These are phyloP conservation scores for Pseudogymnoascus sp. DNA, from an alignment of 2,329 filamentous ascomycete species.

Conservation along the genomic window DNA sequence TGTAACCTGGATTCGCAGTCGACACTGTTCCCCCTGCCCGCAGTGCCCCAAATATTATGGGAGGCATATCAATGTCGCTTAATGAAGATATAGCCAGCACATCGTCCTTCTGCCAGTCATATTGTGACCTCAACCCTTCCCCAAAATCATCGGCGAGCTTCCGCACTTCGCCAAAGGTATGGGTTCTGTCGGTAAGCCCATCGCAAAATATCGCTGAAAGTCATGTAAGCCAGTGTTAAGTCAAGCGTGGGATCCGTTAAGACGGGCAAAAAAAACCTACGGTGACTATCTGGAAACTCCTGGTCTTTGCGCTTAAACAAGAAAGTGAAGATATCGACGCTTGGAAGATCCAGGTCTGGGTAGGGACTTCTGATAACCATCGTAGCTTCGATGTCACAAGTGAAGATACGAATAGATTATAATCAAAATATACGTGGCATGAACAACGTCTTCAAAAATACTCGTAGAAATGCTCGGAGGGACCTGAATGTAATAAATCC, in stretches of 20 bases:
- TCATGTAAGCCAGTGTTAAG: neutral
- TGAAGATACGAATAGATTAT: neutral
- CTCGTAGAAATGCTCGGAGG: neutral
- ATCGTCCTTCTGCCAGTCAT: slow-evolving; percentile 76
- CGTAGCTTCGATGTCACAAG: neutral
- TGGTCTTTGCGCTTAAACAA: slow-evolving; percentile 65
- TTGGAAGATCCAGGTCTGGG: slow-evolving; percentile 60
- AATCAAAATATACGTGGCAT: neutral
- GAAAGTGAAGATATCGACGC: slow-evolving; percentile 71
- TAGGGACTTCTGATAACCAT: slow-evolving; percentile 35
- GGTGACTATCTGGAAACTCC: slow-evolving; percentile 65
- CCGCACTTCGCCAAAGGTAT: slow-evolving; percentile 65
- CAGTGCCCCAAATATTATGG: slow-evolving; percentile 66
- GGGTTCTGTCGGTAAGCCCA: slow-evolving; percentile 57
- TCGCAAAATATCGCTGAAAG: slow-evolving; percentile 69
- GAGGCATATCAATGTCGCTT: slow-evolving; percentile 73
- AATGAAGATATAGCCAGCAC: slow-evolving; percentile 74
- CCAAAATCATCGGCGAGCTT: slow-evolving; percentile 66
- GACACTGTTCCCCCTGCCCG: slow-evolving; percentile 74
- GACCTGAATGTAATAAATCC: neutral
- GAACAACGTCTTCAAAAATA: neutral
- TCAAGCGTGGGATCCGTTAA: neutral
- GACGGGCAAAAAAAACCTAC: slow-evolving; percentile 39
- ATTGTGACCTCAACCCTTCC: slow-evolving; percentile 65
- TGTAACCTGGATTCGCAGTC: slow-evolving; percentile 80